These are phyloP conservation scores for Oryza glumipatula DNA, from an alignment of 176 grass and related monocot genomes.

Conservation along the genomic window DNA sequence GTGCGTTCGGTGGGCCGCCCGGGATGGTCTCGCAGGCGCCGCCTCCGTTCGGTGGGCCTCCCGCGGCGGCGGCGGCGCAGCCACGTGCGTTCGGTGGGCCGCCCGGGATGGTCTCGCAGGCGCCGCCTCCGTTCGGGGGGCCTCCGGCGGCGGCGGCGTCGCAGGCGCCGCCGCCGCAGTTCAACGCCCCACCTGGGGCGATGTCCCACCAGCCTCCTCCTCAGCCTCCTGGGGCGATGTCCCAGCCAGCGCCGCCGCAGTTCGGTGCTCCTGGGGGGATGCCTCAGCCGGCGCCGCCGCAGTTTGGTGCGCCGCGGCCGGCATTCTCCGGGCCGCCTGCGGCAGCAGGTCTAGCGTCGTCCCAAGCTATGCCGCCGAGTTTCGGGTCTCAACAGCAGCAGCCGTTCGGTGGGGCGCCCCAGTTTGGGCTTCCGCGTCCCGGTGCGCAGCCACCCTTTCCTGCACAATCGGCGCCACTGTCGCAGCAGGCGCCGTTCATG, in stretches of 20 bases:
- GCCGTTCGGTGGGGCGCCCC: constrained; percentile 20
- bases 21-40: neutral
- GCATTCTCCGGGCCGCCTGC: constrained; percentile 37
- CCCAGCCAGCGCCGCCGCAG: neutral
- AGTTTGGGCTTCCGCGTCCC: constrained; percentile 40
- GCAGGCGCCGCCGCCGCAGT: neutral
- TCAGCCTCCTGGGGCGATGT: neutral
- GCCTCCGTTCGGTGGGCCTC: constrained; percentile 21
- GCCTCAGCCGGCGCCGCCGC: constrained; percentile 33
- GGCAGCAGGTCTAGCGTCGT: neutral
- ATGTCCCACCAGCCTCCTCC: neutral
- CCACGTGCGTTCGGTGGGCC: constrained; percentile 36
- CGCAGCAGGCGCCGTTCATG: constrained; percentile 42
- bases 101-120: neutral
- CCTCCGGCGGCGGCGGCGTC: constrained; percentile 2
- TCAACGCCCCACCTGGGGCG: neutral
- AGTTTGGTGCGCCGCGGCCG: constrained; percentile 19
- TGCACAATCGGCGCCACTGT: constrained; percentile 1
- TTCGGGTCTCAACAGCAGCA: constrained; percentile 41
- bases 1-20: constrained; percentile 21
- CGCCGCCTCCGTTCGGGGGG: constrained; percentile 34
- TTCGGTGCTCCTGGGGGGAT: constrained; percentile 26
- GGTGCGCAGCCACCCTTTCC: constrained; percentile 40
- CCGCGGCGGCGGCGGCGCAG: neutral
- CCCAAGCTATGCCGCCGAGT: constrained; percentile 35